A percentile compares a stretch with the other conserved stretches of the same genome.
phyloP scores from a whole-genome alignment of 257 asterid genomes.

The Solanum arcanum region DNA sequence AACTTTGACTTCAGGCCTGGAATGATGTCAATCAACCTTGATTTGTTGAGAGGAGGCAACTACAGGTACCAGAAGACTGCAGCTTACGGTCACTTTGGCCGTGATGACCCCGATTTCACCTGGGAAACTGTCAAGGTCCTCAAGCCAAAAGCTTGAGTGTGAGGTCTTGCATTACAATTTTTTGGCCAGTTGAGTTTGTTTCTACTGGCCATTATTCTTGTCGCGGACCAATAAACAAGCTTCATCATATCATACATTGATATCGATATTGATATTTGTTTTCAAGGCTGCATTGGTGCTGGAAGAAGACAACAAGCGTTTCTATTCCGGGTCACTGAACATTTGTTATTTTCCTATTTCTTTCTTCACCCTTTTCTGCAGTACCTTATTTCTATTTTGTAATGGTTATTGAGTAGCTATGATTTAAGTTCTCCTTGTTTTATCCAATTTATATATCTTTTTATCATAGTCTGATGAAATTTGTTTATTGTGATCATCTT shows the following conservation, averaged over 20 bases:
- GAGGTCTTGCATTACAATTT: neutral
- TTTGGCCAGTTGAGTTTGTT: neutral
- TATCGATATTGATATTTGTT: neutral
- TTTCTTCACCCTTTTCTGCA: neutral
- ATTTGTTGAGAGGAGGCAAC: conserved; percentile 73
- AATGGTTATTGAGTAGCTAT: neutral
- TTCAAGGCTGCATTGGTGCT: neutral
- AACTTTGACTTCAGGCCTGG: conserved; percentile 91
- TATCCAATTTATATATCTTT: neutral
- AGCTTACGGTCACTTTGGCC: conserved; percentile 90
- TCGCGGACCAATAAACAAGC: conserved; percentile 18
- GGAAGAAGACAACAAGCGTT: neutral
- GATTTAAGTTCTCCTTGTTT: neutral
- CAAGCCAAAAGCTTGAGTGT: conserved; percentile 71
- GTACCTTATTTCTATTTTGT: neutral
- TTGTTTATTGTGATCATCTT: neutral
- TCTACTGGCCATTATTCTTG: neutral
- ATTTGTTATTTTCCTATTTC: conserved; percentile 4
- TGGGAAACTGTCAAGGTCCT: conserved; percentile 84
- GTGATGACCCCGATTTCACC: conserved; percentile 73
- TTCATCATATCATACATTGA: neutral
- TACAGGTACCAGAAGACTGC: conserved; percentile 86
- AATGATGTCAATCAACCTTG: conserved; percentile 82
- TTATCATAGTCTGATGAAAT: neutral
- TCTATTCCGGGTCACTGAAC: neutral